Evolutionary conservation across 176 grass and related monocot genomes (phyloP).

Genomic region (Secale cereale): DNA sequence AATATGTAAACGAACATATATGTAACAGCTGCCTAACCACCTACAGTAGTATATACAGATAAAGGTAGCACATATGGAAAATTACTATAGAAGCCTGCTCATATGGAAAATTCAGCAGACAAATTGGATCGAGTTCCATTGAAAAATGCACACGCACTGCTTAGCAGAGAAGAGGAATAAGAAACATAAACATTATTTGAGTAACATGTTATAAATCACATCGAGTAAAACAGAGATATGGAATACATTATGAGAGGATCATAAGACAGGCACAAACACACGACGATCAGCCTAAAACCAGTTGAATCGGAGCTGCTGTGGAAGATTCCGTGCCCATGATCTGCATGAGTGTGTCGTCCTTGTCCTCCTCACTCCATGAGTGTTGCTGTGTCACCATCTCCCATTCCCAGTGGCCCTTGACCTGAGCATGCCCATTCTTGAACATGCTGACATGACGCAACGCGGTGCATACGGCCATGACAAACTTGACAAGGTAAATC

Average conservation of each 20-base stretch:
- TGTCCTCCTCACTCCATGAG: not conserved
- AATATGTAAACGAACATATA: no score
- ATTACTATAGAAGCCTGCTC: no score
- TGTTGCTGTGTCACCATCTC: not conserved
- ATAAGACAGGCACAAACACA: not conserved
- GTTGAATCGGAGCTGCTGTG: not conserved
- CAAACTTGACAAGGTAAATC: conserved; percentile 5
- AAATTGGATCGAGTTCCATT: no score
- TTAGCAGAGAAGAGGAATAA: no score
- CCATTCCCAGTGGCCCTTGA: not conserved
- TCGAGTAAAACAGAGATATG: not conserved
- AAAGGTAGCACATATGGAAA: no score
- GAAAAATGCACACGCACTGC: no score
- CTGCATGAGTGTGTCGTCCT: not conserved
- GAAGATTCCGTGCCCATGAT: not conserved
- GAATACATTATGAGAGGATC: not conserved
- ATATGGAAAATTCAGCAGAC: no score
- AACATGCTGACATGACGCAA: not conserved
- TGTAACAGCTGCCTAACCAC: no score
- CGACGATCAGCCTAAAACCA: not conserved
- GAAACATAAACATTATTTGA: no score
- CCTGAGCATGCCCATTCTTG: not conserved
- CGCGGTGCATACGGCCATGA: not conserved
- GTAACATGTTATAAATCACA: not conserved
- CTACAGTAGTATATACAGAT: no score